Evolutionary conservation across 2,329 filamentous ascomycete species (phyloP).

Genomic region (Colletotrichum sp.): DNA sequence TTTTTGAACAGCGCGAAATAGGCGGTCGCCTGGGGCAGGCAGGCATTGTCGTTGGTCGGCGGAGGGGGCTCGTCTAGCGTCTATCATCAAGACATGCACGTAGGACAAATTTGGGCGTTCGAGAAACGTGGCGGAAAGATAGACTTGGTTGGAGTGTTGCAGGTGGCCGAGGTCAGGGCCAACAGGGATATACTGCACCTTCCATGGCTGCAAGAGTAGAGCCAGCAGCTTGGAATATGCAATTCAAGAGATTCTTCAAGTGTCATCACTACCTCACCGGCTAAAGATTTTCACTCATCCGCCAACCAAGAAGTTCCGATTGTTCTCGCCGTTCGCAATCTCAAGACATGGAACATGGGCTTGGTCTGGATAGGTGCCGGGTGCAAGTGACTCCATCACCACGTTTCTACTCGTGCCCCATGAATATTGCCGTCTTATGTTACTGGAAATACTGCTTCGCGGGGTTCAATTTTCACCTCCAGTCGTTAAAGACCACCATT

Average conservation of each 20-base stretch:
- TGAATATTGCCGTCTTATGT: too few species aligned
- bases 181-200: background rate
- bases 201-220: background rate
- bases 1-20: slow-evolving; percentile 57
- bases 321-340: background rate
- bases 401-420: too few species aligned
- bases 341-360: background rate
- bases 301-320: too few species aligned
- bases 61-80: background rate
- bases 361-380: too few species aligned
- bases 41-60: background rate
- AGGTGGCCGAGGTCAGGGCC: background rate
- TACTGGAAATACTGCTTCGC: background rate
- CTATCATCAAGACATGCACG: background rate
- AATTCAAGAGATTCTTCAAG: background rate
- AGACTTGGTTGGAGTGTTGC: background rate
- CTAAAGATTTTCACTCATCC: too few species aligned
- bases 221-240: background rate
- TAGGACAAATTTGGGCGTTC: background rate
- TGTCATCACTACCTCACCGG: too few species aligned
- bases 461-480: rapidly evolving
- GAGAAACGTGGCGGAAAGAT: background rate
- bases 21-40: background rate
- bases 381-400: too few species aligned
- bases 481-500: rapidly evolving